Evolutionary conservation across 176 grass and related monocot genomes (phyloP).

Genomic region (Canna indica): DNA sequence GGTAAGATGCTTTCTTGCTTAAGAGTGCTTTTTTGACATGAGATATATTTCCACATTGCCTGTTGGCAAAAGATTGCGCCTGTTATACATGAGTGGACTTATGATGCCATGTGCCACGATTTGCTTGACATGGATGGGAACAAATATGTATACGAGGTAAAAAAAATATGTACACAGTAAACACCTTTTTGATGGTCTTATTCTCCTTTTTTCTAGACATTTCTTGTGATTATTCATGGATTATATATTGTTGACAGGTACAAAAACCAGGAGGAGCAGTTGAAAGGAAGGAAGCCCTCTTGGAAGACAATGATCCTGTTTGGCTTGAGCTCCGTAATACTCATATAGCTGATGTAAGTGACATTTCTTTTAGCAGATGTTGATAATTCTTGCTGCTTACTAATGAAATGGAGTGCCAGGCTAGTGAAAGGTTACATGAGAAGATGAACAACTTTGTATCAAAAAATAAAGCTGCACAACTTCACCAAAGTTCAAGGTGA

Average conservation of each 20-base stretch:
- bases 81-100: constrained; percentile 98
- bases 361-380: constrained; percentile 18
- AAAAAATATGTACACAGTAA: constrained; percentile 14
- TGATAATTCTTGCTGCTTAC: constrained; percentile 19
- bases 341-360: constrained; percentile 97
- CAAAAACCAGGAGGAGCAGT: constrained; percentile 36
- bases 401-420: constrained; percentile 38
- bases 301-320: constrained; percentile 90
- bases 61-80: constrained; percentile 63
- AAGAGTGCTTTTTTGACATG: neutral
- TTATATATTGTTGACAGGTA: constrained; percentile 44
- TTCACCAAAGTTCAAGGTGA: constrained; percentile 54
- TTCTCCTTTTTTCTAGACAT: constrained; percentile 1
- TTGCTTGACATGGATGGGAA: constrained; percentile 86
- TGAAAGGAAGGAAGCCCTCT: constrained; percentile 74
- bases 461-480: constrained; percentile 97
- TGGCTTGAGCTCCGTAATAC: constrained; percentile 87
- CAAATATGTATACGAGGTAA: constrained; percentile 82
- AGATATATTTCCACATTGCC: neutral
- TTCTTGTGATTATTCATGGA: neutral
- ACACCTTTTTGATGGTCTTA: constrained; percentile 18
- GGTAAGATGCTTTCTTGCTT: neutral
- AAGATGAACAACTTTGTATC: constrained; percentile 75
- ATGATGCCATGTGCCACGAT: constrained; percentile 94
- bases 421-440: constrained; percentile 85